These are phyloP conservation scores for Zasmidium cellare DNA, from an alignment of 2,329 filamentous ascomycete species.

Conservation along the genomic window DNA sequence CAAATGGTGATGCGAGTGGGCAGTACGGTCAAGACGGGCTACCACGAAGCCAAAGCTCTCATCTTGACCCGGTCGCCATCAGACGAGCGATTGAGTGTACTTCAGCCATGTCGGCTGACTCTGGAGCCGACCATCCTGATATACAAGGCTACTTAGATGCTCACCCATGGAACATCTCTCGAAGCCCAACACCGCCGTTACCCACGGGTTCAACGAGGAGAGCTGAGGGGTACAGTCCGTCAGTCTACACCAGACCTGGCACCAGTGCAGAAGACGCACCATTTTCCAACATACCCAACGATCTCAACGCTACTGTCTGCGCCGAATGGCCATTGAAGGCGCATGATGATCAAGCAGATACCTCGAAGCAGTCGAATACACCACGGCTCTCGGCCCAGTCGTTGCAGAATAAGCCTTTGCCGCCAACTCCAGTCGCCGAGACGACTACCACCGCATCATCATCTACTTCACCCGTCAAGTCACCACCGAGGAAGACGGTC, in stretches of 20 bases:
- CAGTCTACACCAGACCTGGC: conserved; percentile 7
- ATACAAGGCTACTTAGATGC: conserved; percentile 1
- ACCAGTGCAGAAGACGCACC: conserved; percentile 1
- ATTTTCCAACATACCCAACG: conserved; percentile 1
- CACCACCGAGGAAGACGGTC: conserved; percentile 25
- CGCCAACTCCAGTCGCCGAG: neutral
- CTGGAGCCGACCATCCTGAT: neutral
- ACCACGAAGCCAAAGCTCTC: conserved; percentile 1
- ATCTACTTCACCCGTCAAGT: neutral
- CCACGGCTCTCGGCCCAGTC: neutral
- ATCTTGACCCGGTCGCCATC: conserved; percentile 3
- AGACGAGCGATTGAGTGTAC: conserved; percentile 3
- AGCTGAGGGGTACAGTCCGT: conserved; percentile 6
- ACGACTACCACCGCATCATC: neutral
- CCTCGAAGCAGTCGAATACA: neutral
- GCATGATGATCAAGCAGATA: neutral
- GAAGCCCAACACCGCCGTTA: conserved; percentile 2
- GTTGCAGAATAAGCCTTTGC: neutral
- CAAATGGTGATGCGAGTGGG: neutral
- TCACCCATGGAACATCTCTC: conserved; percentile 4
- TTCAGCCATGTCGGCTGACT: neutral
- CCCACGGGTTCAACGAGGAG: neutral
- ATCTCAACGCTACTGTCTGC: conserved; percentile 4
- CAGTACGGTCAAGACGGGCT: no score
- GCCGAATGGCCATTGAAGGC: conserved; percentile 13